Evolutionary conservation across 1,284 basidiomycete genomes (phyloP), one percentile per base, ranked within the genome.

Genomic region (Cutaneotrichosporon spelunceum): DNA sequence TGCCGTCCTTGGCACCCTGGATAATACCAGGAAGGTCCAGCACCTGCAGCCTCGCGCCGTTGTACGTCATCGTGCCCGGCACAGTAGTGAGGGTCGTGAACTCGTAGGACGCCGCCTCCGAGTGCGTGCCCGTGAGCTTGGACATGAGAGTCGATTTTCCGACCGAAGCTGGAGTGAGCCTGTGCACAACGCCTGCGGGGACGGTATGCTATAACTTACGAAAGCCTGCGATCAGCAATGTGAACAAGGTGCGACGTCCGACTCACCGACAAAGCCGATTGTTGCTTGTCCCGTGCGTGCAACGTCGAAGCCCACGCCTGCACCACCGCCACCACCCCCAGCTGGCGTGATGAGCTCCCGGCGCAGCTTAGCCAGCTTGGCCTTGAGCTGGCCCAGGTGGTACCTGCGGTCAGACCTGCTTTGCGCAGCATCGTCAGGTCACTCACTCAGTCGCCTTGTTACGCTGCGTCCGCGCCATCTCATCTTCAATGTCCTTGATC

Each of bases 1-100:
- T 89, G 66, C 95, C 95, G 74, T 99, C 96, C 76, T 95, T 95
- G 34, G 96, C 96, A 70, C 96, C 96, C 79, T 99, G 96, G 68
- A 99, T 99, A 68, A 99, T 99, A 84, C 78, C 76, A 36, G 76
- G 80, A 60, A 81, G 60, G 72, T 83, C 82, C 36, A 84, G 74
- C 55, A 84, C 82, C 72, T 85, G 84, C 52, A 75, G 89, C 85
- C 55, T 86, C 83, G 78, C 89, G 86, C 79, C 79, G 66, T 80
- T 79, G 66, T 77, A 71, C 14, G 69, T 92, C 66, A 99, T 79
- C 1, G 95, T 98, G 52, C 96, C 96, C 8, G 96, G 96, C 1
- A 99, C 94, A 10, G 78, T 79, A 7, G 78, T 80, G 39, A 83
- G 71, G 26, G 83, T 84, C 11, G 96, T 99, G 82, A 99, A 99